Conservation (phyloP, 768 basidiomycete genomes). For the Fomitopsis serialis region DNA sequence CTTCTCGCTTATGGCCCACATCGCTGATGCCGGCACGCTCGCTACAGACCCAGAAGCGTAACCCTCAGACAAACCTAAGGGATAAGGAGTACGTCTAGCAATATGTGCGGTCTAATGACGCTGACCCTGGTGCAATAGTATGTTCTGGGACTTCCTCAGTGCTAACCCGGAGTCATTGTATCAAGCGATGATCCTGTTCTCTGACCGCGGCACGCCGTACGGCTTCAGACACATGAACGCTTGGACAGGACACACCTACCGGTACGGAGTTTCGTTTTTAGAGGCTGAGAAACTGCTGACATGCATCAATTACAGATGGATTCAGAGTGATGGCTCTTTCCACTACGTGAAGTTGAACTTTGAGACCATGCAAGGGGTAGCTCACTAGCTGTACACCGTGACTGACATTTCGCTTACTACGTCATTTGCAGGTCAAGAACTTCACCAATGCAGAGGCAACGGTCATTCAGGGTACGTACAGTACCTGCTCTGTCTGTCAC, state of each 20-base stretch:
- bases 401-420: too few species aligned
- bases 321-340: slow-evolving; percentile 44
- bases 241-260: slow-evolving; percentile 46
- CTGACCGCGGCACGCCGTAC: slow-evolving; percentile 54
- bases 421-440: slow-evolving; percentile 34
- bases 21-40: not conserved
- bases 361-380: slow-evolving; percentile 23
- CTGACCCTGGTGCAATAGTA: slow-evolving; percentile 16
- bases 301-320: slow-evolving; percentile 13
- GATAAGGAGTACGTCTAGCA: slow-evolving; percentile 25
- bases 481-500: not conserved
- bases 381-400: too few species aligned
- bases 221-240: slow-evolving; percentile 44
- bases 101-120: not conserved
- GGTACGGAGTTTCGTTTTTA: slow-evolving; percentile 14
- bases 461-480: slow-evolving; percentile 27
- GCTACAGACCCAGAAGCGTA: slow-evolving; percentile 38
- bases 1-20: not conserved
- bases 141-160: slow-evolving; percentile 43
- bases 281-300: too few species aligned
- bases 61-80: slow-evolving; percentile 47
- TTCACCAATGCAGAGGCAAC: slow-evolving; percentile 32
- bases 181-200: slow-evolving; percentile 43
- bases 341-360: slow-evolving; percentile 47
- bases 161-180: slow-evolving; percentile 43